Evolutionary conservation across 1,139 yeast species (phyloP).

Genomic region (Magnusiomyces fungicola): DNA sequence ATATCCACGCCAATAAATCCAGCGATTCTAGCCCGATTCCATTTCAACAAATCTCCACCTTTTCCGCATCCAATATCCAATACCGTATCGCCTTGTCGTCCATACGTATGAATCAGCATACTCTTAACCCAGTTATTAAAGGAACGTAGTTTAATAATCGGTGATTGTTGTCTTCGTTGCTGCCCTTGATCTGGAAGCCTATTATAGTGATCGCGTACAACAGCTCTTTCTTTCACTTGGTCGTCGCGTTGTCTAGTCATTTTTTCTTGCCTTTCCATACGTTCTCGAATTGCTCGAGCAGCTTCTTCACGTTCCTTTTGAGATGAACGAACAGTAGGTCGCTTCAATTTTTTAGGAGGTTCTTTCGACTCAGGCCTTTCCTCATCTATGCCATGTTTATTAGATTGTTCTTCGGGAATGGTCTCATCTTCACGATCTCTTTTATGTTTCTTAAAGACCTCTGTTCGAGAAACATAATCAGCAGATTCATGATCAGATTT

Average conservation of each 20-base stretch:
- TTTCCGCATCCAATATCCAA: constrained; percentile 94
- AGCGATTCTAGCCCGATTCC: constrained; percentile 64
- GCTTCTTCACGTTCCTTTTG: constrained; percentile 21
- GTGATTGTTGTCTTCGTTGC: constrained; percentile 64
- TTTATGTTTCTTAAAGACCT: no score
- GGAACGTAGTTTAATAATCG: constrained; percentile 76
- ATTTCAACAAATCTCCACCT: constrained; percentile 93
- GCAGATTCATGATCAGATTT: no score
- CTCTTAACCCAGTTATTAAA: constrained; percentile 91
- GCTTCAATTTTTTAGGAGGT: constrained; percentile 21
- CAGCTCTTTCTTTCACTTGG: constrained; percentile 34
- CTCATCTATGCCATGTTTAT: no score
- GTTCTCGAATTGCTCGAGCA: constrained; percentile 22
- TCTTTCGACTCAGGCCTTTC: no score
- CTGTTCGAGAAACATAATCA: no score
- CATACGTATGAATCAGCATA: constrained; percentile 67
- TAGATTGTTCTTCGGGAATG: no score
- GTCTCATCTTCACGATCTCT: no score
- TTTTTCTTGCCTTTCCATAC: constrained; percentile 16
- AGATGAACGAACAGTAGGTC: constrained; percentile 23
- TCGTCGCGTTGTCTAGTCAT: constrained; percentile 23
- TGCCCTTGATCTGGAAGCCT: constrained; percentile 67
- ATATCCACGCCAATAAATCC: constrained; percentile 89
- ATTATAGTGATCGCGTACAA: constrained; percentile 79
- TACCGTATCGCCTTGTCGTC: constrained; percentile 43